Conservation (phyloP, 1,284 basidiomycete genomes). For the Singerocomus rubriflavus region DNA sequence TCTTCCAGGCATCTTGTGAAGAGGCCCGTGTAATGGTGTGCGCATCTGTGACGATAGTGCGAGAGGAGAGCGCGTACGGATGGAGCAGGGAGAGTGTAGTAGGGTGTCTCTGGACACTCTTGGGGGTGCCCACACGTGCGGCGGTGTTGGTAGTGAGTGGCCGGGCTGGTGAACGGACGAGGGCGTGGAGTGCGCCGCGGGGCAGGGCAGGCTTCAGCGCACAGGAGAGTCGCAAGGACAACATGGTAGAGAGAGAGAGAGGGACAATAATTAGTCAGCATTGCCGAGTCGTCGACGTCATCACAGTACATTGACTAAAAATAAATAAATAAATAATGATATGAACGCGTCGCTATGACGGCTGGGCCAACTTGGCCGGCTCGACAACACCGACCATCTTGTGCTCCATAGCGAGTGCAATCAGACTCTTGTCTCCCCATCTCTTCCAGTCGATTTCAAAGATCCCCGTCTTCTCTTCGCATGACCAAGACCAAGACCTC, state of each 20-base stretch:
- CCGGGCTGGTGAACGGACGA: conserved; percentile 8
- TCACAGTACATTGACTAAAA: too few species aligned
- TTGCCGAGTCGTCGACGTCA: conserved; percentile 18
- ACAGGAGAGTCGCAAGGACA: conserved; percentile 28
- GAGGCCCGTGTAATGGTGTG: conserved; percentile 38
- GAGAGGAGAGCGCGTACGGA: conserved; percentile 24
- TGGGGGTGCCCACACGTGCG: conserved; percentile 7
- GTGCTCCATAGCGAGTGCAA: conserved; percentile 39
- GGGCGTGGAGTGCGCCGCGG: conserved; percentile 30
- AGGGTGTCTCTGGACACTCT: conserved; percentile 25
- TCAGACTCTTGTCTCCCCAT: conserved; percentile 31
- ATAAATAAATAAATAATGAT: conserved; percentile 1
- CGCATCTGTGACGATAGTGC: conserved; percentile 44
- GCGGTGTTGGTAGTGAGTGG: conserved; percentile 18
- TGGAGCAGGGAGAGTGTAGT: conserved; percentile 19
- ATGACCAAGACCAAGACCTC: conserved; percentile 34
- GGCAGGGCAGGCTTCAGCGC: conserved; percentile 30
- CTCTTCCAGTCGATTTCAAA: conserved; percentile 40
- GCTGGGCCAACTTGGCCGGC: conserved; percentile 26
- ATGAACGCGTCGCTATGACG: background rate
- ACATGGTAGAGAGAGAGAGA: conserved; percentile 36
- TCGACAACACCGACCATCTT: conserved; percentile 36
- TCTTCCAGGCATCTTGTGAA: conserved; percentile 45
- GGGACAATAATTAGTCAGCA: conserved; percentile 16
- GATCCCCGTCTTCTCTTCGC: conserved; percentile 35